Evolutionary conservation across 805 yeast species (phyloP), one percentile per base, ranked within the genome.

Genomic region (Cyberlindnera veronae): DNA sequence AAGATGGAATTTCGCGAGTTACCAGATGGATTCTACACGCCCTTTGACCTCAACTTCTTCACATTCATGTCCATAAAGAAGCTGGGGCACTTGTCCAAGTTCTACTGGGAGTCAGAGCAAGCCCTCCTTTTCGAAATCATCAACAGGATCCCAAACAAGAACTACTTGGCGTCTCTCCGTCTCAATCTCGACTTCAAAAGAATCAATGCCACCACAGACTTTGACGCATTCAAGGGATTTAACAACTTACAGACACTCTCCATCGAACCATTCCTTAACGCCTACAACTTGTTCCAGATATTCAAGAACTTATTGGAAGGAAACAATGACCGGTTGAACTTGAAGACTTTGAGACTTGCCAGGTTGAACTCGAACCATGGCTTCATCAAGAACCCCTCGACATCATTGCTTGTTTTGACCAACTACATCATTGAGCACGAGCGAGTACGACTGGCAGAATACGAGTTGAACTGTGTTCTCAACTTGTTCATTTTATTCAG

Each of bases 11-110:
- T 69, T 36, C 50, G 64, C 2, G 53, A 55, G 18, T 47, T 73
- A 5, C 77, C 77, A 0, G 73, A 70, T 44, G 67, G 71, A 18
- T 59, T 69, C 20, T 42, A 41, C 24, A 63, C 65, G 30, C 54
- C 63, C 1, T 58, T 60, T 41, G 71, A 69, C 34, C 45, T 52
- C 7, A 42, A 53, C 21, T 61, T 60, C 5, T 52, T 65, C 29
- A 53, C 57, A 19, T 47, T 45, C 22, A 48, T 39, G 26, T 53
- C 72, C 8, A 36, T 46, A 5, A 38, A 42, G 5, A 63, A 63
- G 23, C 61, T 71, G 36, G 34, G 32, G 1, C 48, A 45, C 1
- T 45, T 68, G 38, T 29, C 31, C 11, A 46, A 49, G 6, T 41
- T 55, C 60, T 37, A 49, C 44, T 35, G 69, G 67, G 41, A 52